phyloP scores from a whole-genome alignment of 1,139 yeast species.

The Yamadazyma triangularis region DNA sequence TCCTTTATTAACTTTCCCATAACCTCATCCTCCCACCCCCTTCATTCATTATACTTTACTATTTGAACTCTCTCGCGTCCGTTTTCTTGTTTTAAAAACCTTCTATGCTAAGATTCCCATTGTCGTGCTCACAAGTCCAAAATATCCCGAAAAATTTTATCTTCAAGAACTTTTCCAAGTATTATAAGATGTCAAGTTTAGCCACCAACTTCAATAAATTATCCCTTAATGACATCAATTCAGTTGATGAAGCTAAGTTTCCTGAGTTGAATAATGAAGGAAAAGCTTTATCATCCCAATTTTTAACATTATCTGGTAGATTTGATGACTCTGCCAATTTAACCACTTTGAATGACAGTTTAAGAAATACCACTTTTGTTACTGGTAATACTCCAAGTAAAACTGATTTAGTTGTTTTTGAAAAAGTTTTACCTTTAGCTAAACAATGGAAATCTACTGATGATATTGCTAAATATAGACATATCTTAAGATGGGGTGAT shows the following conservation, averaged over 20 bases:
- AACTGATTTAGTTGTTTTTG: slow-evolving; percentile 67
- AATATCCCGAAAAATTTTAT: not conserved
- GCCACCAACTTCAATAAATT: too few species aligned
- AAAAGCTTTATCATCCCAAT: slow-evolving; percentile 77
- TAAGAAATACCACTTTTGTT: slow-evolving; percentile 67
- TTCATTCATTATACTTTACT: too few species aligned
- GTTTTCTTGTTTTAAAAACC: too few species aligned
- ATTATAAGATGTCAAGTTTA: not conserved
- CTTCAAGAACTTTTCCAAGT: not conserved
- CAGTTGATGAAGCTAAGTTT: not conserved
- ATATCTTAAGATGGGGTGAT: slow-evolving; percentile 88
- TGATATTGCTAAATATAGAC: slow-evolving; percentile 60
- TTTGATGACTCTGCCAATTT: slow-evolving; percentile 53
- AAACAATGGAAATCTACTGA: slow-evolving; percentile 52
- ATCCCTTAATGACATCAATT: not conserved
- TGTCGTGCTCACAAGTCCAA: too few species aligned
- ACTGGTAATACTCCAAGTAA: slow-evolving; percentile 61
- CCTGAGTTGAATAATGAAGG: slow-evolving; percentile 38
- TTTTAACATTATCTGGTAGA: slow-evolving; percentile 65
- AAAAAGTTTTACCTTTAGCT: slow-evolving; percentile 58
- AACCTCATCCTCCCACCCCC: too few species aligned
- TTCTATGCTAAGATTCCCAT: too few species aligned
- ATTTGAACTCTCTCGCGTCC: too few species aligned
- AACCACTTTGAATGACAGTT: slow-evolving; percentile 59
- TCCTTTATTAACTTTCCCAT: too few species aligned